Percentiles rank a stretch among this genome's conserved stretches.
phyloP scores from a whole-genome alignment of 2,329 filamentous ascomycete species.

The Phialocephala sp. region DNA sequence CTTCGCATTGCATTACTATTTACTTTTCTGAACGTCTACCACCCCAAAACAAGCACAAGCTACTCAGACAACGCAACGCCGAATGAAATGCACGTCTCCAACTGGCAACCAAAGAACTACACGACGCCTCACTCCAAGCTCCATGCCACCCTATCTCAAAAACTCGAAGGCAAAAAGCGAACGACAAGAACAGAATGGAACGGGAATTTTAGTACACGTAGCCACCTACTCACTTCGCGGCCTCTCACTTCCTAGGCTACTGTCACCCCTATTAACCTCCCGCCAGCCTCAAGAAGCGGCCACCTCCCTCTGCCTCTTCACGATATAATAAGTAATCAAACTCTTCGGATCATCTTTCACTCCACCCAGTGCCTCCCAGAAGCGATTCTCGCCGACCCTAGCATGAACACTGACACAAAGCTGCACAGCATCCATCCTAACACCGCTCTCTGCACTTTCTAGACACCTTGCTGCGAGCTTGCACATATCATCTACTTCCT shows the following conservation, averaged over 20 bases:
- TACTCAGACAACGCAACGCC: not conserved
- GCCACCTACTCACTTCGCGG: not conserved
- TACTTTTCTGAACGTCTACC: not conserved
- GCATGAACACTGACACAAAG: slow-evolving; percentile 76
- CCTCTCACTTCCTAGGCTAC: not conserved
- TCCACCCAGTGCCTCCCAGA: slow-evolving; percentile 71
- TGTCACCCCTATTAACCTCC: too few relatives aligned
- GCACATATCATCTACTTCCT: slow-evolving; percentile 58
- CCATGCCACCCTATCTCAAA: not conserved
- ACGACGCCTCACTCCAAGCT: not conserved
- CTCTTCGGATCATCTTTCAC: slow-evolving; percentile 77
- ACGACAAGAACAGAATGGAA: slow-evolving; percentile 6
- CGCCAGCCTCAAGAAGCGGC: slow-evolving; percentile 23
- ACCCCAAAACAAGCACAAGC: not conserved
- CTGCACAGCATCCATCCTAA: slow-evolving; percentile 78
- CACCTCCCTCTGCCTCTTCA: slow-evolving; percentile 68
- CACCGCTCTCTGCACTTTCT: slow-evolving; percentile 64
- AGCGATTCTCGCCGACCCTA: slow-evolving; percentile 62
- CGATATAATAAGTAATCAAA: slow-evolving; percentile 81
- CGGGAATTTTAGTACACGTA: not conserved
- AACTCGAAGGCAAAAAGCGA: not conserved
- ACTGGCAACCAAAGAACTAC: not conserved
- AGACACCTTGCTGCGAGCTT: slow-evolving; percentile 61
- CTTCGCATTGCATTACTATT: slow-evolving; percentile 10
- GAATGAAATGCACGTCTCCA: slow-evolving; percentile 1